Evolutionary conservation across 2,329 filamentous ascomycete species (phyloP).

Genomic region (Cercospora nicotianae): DNA sequence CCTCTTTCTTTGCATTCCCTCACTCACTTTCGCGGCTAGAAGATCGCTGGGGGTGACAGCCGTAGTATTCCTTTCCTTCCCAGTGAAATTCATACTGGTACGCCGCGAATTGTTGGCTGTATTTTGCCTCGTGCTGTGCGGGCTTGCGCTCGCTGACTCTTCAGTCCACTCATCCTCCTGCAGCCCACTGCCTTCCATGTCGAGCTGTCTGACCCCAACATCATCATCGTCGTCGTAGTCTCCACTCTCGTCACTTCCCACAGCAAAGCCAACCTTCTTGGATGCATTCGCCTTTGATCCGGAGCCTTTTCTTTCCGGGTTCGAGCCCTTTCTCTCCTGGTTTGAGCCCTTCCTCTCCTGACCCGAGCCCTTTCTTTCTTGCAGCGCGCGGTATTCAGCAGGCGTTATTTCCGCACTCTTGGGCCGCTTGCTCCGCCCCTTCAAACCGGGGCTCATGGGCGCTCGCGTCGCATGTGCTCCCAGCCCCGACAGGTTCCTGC

Average conservation of each 20-base stretch:
- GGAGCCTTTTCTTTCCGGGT: constrained; percentile 16
- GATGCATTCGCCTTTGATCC: constrained; percentile 11
- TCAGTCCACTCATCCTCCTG: constrained; percentile 42
- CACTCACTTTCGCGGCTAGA: constrained; percentile 15
- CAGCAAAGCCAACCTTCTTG: constrained; percentile 39
- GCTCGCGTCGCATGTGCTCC: constrained; percentile 24
- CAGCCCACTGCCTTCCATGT: constrained; percentile 35
- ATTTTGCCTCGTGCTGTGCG: constrained; percentile 40
- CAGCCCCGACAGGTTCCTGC: constrained; percentile 40
- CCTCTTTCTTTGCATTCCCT: constrained; percentile 10
- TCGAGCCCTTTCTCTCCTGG: constrained; percentile 9
- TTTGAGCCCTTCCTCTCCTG: constrained; percentile 11
- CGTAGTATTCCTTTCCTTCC: constrained; percentile 25
- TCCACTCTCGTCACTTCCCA: constrained; percentile 31
- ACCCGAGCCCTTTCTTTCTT: constrained; percentile 14
- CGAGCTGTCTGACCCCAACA: constrained; percentile 12
- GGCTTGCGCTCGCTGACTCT: constrained; percentile 40
- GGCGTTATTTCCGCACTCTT: constrained; percentile 34
- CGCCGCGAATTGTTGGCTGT: constrained; percentile 41
- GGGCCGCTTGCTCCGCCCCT: constrained; percentile 34
- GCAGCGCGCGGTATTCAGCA: constrained; percentile 9
- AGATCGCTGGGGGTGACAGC: constrained; percentile 21
- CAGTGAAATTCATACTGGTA: constrained; percentile 28
- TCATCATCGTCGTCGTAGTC: constrained; percentile 33
- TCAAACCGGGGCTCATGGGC: constrained; percentile 33